These are phyloP conservation scores for Colletotrichum sp. DNA, from an alignment of 2,329 filamentous ascomycete genomes.

Conservation along the genomic window DNA sequence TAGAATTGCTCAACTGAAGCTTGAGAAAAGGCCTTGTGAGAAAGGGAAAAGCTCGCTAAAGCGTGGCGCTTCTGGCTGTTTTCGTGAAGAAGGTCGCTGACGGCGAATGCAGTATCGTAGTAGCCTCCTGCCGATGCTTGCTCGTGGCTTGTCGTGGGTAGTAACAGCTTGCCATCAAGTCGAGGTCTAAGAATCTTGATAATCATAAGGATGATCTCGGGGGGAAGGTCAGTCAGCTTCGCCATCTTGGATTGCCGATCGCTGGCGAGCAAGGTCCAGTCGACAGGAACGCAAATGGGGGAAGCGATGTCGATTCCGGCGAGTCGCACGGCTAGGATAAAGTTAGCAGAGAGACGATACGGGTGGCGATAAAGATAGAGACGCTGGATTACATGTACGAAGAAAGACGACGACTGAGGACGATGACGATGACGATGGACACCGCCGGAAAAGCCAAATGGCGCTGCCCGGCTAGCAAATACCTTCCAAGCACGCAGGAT, in stretches of 20 bases:
- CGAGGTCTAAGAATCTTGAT: background rate
- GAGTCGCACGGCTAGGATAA: background rate
- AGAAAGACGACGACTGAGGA: background rate
- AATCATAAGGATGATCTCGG: background rate
- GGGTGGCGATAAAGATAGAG: too few relatives aligned
- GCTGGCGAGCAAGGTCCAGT: background rate
- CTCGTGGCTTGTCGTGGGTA: background rate
- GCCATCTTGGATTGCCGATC: background rate
- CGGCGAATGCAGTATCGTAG: rapidly evolving
- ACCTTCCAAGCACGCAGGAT: background rate
- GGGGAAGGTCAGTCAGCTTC: background rate
- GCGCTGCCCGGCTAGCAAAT: background rate
- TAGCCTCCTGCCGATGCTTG: rapidly evolving
- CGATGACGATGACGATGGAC: background rate
- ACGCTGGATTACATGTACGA: too few relatives aligned
- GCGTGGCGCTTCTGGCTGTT: background rate
- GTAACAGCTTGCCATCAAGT: background rate
- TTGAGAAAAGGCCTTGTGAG: background rate
- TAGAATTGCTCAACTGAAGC: background rate
- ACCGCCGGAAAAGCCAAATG: rapidly evolving
- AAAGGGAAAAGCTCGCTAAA: background rate
- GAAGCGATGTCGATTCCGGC: background rate
- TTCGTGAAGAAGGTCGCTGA: background rate
- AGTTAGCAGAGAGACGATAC: background rate
- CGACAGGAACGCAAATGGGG: background rate